Base-by-base conservation (phyloP, 441 rosid genomes). In the Populus hybrid region DNA sequence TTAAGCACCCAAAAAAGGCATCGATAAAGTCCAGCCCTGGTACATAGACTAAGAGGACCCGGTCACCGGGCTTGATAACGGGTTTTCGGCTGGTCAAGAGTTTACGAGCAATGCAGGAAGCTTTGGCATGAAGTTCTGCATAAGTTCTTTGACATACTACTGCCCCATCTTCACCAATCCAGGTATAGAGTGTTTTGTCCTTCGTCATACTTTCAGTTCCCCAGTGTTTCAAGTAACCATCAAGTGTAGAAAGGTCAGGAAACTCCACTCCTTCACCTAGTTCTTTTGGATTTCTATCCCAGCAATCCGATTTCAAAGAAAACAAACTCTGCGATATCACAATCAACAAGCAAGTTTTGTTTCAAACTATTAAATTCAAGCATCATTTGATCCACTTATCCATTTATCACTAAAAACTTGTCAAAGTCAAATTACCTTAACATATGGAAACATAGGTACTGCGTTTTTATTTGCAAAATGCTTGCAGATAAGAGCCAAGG, bases 1-100 rank as follows among this genome's bases (percentile, higher is more conserved):
- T 82, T 74, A 90, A 82, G 83, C 93, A 91, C 53, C 92, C 96
- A 42, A 90, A 91, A 87, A 90, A 91, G 36, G 92, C 89, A 79
- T 91, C 96, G 30, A 87, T 64, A 18, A 90, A 90, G 74, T 91
- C 96, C 74, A 91, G 82, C 71, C 96, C 93, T 1, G 96, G 96
- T 8, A 90, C 82, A 70, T 90, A 83, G 67, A 91, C 89, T 30
- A 89, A 81, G 30, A 91, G 88, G 74, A 91, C 91, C 80, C 91
- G 84, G 65, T 90, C 92, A 34, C 90, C 92, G 10, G 89, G 86
- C 79, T 81, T 90, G 82, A 91, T 84, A n/a, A 78, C 78, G 21
- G 96, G 92, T 69, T 81, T 91, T 50, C 10, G 75, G 84, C 89
- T 81, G 5, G 86, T 84, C 82, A 88, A 78, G 70, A 91, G 87